Base-by-base conservation (phyloP, 225 moss, liverwort and hornwort species). In the Marchantia paleacea region DNA sequence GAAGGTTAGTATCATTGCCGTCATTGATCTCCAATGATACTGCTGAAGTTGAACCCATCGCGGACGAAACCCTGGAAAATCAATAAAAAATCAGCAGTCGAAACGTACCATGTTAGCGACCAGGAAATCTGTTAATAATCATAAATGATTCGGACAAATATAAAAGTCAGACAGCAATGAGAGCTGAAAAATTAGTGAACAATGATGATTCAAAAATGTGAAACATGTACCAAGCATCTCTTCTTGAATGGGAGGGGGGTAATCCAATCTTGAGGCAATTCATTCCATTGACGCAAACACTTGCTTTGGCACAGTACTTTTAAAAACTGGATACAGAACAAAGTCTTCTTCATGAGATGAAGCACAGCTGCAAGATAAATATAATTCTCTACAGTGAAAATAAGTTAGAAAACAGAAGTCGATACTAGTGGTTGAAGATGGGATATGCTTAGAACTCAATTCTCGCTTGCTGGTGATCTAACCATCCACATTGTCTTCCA, bases 61-160 rank as follows among this genome's bases (percentile, higher is more conserved):
- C 79, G 24, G 84, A 24, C 82, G 77, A 78, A 20, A 65, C 51
- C 78, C 86, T 86, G 79, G 53, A 73, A 14, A 73, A n/a, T 11
- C 10, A 73, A 26, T 1, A 10, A 12, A 13, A 22, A 53, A 52
- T 15, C 54, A 53, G 53, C 10, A 54, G 19, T 25, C 16, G 25
- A 13, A 25, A 51, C 19, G 12, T 15, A 18, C 52, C 0, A 39
- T 39, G 28, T 13, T 47, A 18, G 2, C 5, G 31, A 69, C 39
- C 4, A 39, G 13, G 47, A 31, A 16, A 30, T 25, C 66, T 26
- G 66, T 31, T 12, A 39, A 39, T 20, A 4, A 39, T 1, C 13
- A 16, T 22, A 11, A 73, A n/a, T 6, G 0, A 0, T 69, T 8
- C 6, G 20, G 15, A 48, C 7, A 10, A 25, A 51, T 12, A 53